Conservation (phyloP, 768 basidiomycete genomes). For the Suillus occidentalis region DNA sequence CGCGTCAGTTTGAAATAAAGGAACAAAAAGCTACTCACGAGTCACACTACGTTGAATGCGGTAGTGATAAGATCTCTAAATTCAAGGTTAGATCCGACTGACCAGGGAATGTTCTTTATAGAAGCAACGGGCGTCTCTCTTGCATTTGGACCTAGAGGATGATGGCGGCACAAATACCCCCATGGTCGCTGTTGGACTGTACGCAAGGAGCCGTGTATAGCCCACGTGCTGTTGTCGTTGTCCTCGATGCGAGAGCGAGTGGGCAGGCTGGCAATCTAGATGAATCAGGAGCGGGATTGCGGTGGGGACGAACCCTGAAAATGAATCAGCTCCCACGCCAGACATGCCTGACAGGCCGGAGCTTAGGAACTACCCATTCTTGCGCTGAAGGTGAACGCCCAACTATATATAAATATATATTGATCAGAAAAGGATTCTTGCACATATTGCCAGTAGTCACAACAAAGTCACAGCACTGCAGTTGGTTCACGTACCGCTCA, state of each 20-base stretch:
- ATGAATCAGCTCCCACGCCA: conserved; percentile 1
- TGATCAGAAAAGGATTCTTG: not conserved
- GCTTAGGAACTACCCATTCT: not conserved
- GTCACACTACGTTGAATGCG: not conserved
- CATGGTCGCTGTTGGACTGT: not conserved
- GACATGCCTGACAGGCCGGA: not conserved
- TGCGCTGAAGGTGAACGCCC: not conserved
- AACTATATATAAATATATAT: not conserved
- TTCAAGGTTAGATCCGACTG: not conserved
- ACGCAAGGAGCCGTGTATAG: not conserved
- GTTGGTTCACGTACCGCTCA: not conserved
- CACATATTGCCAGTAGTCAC: not conserved
- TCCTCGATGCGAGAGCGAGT: not conserved
- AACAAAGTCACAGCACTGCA: not conserved
- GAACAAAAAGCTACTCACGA: not conserved
- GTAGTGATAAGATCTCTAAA: not conserved
- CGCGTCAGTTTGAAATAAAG: not conserved
- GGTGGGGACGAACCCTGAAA: not conserved
- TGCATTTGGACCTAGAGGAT: not conserved
- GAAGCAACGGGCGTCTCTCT: not conserved
- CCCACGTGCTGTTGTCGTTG: not conserved
- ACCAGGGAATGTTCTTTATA: not conserved
- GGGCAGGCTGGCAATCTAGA: not conserved
- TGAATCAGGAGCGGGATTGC: not conserved
- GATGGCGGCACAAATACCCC: not conserved